A percentile compares a stretch with the other conserved stretches of the same genome.
Evolutionary conservation across 768 basidiomycete genomes (phyloP).

Genomic region (Sporobolomyces pararoseus): DNA sequence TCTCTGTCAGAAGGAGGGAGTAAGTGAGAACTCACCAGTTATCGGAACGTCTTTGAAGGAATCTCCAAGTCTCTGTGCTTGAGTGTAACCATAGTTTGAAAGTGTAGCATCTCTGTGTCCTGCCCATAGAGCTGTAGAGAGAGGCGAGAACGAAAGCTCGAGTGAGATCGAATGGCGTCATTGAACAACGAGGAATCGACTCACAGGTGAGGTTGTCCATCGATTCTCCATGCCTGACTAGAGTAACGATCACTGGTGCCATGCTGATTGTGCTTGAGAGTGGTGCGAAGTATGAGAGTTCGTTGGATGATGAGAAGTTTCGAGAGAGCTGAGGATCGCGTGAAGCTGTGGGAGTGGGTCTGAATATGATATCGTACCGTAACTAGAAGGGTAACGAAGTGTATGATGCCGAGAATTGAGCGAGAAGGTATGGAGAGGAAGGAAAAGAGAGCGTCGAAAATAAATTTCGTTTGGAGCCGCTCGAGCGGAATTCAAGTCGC

Average conservation of each 20-base stretch:
- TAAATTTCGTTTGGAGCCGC: too few species aligned
- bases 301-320: not conserved
- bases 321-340: not conserved
- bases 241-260: conserved; percentile 32
- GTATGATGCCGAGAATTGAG: too few species aligned
- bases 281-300: not conserved
- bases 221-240: conserved; percentile 41
- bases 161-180: too few species aligned
- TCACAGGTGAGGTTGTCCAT: conserved; percentile 23
- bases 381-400: too few species aligned
- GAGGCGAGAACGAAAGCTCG: not conserved
- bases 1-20: not conserved
- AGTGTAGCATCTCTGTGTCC: conserved; percentile 42
- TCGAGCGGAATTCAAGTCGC: too few species aligned
- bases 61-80: conserved; percentile 39
- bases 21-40: conserved; percentile 25
- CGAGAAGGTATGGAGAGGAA: too few species aligned
- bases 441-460: too few species aligned
- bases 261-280: not conserved
- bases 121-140: conserved; percentile 25
- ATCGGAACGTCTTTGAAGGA: conserved; percentile 41
- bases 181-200: not conserved
- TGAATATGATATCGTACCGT: too few species aligned
- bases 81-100: conserved; percentile 39
- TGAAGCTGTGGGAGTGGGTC: too few species aligned